Evolutionary conservation across 371 early-diverging fungal genomes (phyloP).

Genomic region (Amoeboradix gromovi): DNA sequence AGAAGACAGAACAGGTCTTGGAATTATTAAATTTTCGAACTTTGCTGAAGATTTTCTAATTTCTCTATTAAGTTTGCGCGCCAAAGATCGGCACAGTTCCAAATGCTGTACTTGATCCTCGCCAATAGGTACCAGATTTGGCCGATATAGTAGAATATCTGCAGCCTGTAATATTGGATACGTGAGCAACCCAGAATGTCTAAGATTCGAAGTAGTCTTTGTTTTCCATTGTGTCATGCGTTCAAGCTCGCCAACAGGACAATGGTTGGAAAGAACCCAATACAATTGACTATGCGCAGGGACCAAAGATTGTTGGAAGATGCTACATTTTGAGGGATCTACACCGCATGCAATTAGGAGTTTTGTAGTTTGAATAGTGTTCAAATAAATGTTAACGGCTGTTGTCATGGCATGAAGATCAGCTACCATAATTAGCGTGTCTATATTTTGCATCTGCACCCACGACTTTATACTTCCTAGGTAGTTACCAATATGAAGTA

Average conservation of each 20-base stretch:
- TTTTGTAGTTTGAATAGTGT: conserved; percentile 5
- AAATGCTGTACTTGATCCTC: conserved; percentile 77
- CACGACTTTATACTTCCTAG: conserved; percentile 63
- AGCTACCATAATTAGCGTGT: conserved; percentile 35
- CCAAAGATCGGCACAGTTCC: conserved; percentile 48
- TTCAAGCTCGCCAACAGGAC: conserved; percentile 55
- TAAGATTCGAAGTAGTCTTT: conserved; percentile 15
- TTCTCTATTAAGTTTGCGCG: no score
- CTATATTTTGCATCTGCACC: conserved; percentile 34
- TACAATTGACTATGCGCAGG: conserved; percentile 43
- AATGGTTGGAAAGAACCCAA: conserved; percentile 57
- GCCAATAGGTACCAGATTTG: conserved; percentile 69
- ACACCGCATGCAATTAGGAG: conserved; percentile 57
- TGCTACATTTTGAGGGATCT: conserved; percentile 32
- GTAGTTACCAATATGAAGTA: conserved; percentile 77
- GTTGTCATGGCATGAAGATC: conserved; percentile 71
- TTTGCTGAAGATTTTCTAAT: conserved; percentile 32
- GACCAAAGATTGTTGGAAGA: conserved; percentile 53
- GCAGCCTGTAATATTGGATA: conserved; percentile 81
- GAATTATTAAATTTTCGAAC: conserved; percentile 27
- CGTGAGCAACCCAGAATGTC: conserved; percentile 35
- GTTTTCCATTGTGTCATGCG: conserved; percentile 90
- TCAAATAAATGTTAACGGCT: conserved; percentile 23
- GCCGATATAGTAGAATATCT: conserved; percentile 62
- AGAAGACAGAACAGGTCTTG: conserved; percentile 26